phyloP scores from a whole-genome alignment of 2,329 filamentous ascomycete species.

The Paramyrothecium roridum region DNA sequence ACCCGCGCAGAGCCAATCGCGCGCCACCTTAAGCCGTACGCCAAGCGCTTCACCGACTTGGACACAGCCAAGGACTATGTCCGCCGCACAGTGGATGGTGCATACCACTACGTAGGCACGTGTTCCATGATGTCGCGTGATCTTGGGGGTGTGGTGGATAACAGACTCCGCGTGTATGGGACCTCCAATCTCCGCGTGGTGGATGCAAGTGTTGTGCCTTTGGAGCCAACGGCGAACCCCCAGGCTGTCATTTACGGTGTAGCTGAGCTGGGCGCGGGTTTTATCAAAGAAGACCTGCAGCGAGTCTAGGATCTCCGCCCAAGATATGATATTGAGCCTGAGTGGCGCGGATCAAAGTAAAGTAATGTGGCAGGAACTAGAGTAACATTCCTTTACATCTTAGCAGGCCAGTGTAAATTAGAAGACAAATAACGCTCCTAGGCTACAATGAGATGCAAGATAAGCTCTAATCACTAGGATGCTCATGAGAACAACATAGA shows the following conservation, averaged over 20 bases:
- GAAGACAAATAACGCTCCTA: no score
- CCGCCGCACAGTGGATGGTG: background rate
- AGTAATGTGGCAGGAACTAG: no score
- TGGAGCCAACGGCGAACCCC: slow-evolving; percentile 6
- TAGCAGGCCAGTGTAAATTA: no score
- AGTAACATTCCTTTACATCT: no score
- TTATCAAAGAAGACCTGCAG: background rate
- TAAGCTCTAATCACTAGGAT: no score
- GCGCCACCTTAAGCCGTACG: slow-evolving; percentile 31
- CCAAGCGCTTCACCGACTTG: background rate
- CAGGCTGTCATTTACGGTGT: slow-evolving; percentile 6
- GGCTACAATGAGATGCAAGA: no score
- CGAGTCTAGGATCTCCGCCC: background rate
- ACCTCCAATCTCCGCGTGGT: slow-evolving; percentile 6
- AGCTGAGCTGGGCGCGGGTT: slow-evolving; percentile 1
- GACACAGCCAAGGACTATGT: slow-evolving; percentile 1
- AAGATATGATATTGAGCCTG: no score
- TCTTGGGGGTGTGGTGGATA: slow-evolving; percentile 7
- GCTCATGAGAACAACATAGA: no score
- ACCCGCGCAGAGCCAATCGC: slow-evolving; percentile 33
- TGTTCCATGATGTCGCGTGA: slow-evolving; percentile 8
- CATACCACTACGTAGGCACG: slow-evolving; percentile 4
- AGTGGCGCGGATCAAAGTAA: no score
- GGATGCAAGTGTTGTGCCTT: slow-evolving; percentile 8
- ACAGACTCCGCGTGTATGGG: slow-evolving; percentile 4